phyloP scores from a whole-genome alignment of 1,284 basidiomycete species.

The Austroboletus niveus region DNA sequence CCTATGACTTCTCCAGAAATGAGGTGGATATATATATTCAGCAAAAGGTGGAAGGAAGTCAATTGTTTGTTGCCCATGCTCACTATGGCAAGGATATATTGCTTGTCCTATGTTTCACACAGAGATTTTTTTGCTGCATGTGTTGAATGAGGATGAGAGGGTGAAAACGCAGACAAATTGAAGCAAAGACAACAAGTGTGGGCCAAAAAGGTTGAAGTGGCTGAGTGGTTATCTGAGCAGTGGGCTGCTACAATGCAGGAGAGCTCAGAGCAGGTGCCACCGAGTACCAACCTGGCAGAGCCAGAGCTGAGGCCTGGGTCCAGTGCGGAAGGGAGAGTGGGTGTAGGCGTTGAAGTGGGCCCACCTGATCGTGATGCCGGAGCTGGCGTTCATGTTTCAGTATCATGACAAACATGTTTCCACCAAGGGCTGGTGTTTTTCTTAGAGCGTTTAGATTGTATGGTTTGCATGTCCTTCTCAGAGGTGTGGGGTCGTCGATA shows the following conservation, averaged over 20 bases:
- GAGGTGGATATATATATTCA: too few relatives aligned
- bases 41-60: too few relatives aligned
- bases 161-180: background rate
- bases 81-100: conserved; percentile 40
- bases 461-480: too few relatives aligned
- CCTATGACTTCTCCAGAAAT: too few relatives aligned
- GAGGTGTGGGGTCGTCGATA: too few relatives aligned
- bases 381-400: background rate
- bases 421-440: background rate
- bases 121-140: conserved; percentile 65
- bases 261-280: background rate
- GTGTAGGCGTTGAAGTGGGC: background rate
- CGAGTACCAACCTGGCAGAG: background rate
- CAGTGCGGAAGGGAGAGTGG: background rate
- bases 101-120: conserved; percentile 77
- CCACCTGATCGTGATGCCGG: background rate
- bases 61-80: too few relatives aligned
- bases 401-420: conserved; percentile 10
- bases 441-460: too few relatives aligned
- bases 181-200: conserved; percentile 13
- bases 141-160: conserved; percentile 11
- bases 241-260: background rate
- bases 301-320: background rate
- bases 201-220: conserved; percentile 16
- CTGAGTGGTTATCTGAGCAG: conserved; percentile 11